Evolutionary conservation across 2,329 filamentous ascomycete species (phyloP).

Genomic region (Rhexocercosporidium sp.): DNA sequence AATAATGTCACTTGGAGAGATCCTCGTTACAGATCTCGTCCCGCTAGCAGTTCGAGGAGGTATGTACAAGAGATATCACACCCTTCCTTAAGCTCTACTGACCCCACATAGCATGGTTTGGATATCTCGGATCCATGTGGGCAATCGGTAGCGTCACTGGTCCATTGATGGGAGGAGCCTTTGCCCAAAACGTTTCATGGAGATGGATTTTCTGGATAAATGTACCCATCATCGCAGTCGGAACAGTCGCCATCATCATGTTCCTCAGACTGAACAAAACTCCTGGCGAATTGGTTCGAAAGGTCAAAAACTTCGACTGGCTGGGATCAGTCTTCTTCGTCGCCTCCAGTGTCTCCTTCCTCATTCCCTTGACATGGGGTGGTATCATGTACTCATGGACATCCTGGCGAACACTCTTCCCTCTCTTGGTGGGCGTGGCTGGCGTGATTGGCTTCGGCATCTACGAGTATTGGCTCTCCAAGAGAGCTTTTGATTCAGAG

Average conservation of each 20-base stretch:
- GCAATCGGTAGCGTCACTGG: conserved; percentile 59
- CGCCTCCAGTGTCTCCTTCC: conserved; percentile 59
- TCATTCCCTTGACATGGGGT: conserved; percentile 67
- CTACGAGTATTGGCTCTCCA: conserved; percentile 51
- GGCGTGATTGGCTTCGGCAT: conserved; percentile 57
- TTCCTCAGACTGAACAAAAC: conserved; percentile 38
- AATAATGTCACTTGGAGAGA: conserved; percentile 52
- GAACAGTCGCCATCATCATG: conserved; percentile 34
- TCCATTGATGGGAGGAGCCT: conserved; percentile 58
- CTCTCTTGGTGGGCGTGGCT: conserved; percentile 59
- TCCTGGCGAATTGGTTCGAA: conserved; percentile 29
- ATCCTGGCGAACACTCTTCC: conserved; percentile 65
- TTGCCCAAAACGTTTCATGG: conserved; percentile 58
- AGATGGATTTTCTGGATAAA: conserved; percentile 66
- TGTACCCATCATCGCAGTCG: conserved; percentile 37
- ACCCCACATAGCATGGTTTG: conserved; percentile 34
- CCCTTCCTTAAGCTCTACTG: not conserved
- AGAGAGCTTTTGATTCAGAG: conserved; percentile 34
- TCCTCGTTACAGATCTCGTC: conserved; percentile 53
- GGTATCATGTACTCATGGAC: conserved; percentile 69
- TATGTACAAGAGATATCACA: conserved; percentile 21
- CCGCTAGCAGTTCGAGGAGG: conserved; percentile 48
- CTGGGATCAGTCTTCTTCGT: conserved; percentile 66
- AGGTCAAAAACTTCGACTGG: conserved; percentile 63
- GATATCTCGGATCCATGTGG: conserved; percentile 51